Conservation (phyloP, 768 basidiomycete species). For the Rhodotorula toruloides region DNA sequence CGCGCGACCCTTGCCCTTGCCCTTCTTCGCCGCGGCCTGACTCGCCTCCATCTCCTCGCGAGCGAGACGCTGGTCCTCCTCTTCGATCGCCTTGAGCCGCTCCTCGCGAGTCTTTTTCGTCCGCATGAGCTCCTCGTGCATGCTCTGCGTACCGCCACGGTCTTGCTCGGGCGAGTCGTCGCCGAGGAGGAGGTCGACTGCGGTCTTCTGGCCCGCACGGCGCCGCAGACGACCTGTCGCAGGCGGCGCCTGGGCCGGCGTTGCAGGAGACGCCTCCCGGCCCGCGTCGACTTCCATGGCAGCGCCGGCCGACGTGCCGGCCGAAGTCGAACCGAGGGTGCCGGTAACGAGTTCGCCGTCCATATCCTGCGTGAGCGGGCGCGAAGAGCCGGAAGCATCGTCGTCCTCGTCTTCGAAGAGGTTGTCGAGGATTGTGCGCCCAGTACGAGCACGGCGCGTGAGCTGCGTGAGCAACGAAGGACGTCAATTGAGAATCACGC, state of each 20-base stretch:
- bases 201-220: background rate
- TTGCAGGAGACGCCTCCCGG: background rate
- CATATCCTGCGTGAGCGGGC: conserved; percentile 4
- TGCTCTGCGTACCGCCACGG: background rate
- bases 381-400: background rate
- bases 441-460: conserved; percentile 7
- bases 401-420: conserved; percentile 5
- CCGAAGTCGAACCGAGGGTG: background rate
- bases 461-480: background rate
- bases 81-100: conserved; percentile 79
- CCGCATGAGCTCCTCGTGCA: background rate
- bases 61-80: conserved; percentile 53
- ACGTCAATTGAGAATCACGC: background rate
- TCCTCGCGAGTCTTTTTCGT: conserved; percentile 62
- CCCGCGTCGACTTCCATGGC: background rate
- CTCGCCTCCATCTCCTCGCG: conserved; percentile 61
- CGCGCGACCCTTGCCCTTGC: conserved; percentile 11
- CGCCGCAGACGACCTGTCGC: background rate
- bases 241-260: background rate
- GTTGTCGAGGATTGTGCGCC: background rate
- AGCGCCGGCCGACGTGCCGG: background rate
- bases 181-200: conserved; percentile 4
- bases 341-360: background rate
- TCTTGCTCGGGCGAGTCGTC: conserved; percentile 14
- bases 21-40: conserved; percentile 51